Conservation (phyloP, 148 eudicot genomes). For the Vaccinium corymbosum region DNA sequence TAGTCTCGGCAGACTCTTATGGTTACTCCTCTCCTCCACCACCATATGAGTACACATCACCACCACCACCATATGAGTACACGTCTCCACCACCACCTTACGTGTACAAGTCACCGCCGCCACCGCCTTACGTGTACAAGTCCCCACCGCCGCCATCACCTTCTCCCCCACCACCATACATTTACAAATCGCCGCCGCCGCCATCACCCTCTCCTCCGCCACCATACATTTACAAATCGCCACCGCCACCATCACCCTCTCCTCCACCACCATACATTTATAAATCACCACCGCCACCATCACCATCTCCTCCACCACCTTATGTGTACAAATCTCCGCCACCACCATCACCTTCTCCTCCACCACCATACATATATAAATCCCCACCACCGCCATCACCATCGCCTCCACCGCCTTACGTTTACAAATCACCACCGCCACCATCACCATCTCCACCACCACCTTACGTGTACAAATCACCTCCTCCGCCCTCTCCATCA, state of each 20-base stretch:
- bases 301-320: constrained; percentile 27
- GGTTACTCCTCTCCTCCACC: neutral
- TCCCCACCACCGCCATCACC: constrained; percentile 34
- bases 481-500: no score
- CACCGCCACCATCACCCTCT: neutral
- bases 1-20: constrained; percentile 16
- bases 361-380: constrained; percentile 31
- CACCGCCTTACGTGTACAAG: neutral
- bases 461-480: no score
- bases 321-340: constrained; percentile 30
- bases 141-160: neutral
- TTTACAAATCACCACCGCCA: constrained; percentile 20
- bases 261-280: no score
- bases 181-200: no score
- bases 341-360: constrained; percentile 9
- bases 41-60: neutral
- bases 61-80: constrained; percentile 33
- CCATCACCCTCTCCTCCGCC: neutral
- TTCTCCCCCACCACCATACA: no score
- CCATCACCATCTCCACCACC: no score
- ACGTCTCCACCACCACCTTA: constrained; percentile 32
- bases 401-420: constrained; percentile 29
- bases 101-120: neutral
- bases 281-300: constrained; percentile 20
- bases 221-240: no score